These are phyloP conservation scores for Colletotrichum brevisporum DNA, from an alignment of 2,329 filamentous ascomycete species.

Conservation along the genomic window DNA sequence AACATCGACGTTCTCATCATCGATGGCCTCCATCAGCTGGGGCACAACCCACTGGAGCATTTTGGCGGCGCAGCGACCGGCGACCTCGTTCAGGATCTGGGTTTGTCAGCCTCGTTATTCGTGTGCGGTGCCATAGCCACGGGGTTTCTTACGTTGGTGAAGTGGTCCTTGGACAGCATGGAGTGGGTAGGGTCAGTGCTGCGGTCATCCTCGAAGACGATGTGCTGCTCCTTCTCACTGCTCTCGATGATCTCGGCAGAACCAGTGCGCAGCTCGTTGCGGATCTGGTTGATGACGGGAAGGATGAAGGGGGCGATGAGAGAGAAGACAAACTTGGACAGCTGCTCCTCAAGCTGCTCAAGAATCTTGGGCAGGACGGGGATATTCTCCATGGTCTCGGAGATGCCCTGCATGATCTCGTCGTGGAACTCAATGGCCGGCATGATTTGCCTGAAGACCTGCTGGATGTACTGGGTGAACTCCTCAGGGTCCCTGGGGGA, in stretches of 20 bases:
- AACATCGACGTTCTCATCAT: conserved; percentile 80
- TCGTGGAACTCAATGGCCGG: conserved; percentile 94
- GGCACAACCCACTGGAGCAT: conserved; percentile 90
- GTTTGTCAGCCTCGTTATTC: conserved; percentile 11
- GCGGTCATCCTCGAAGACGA: conserved; percentile 86
- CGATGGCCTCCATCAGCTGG: conserved; percentile 89
- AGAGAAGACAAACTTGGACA: conserved; percentile 92
- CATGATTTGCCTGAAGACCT: conserved; percentile 84
- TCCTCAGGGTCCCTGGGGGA: conserved; percentile 87
- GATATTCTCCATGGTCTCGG: conserved; percentile 84
- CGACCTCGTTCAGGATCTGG: conserved; percentile 85
- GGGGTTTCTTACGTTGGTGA: conserved; percentile 76
- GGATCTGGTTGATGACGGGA: conserved; percentile 88
- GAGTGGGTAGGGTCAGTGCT: conserved; percentile 90
- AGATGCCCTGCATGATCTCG: conserved; percentile 84
- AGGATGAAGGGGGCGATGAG: conserved; percentile 90
- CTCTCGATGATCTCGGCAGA: conserved; percentile 90
- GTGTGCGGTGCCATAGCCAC: neutral
- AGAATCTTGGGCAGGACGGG: conserved; percentile 87
- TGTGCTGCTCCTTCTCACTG: conserved; percentile 85
- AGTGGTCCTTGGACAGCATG: conserved; percentile 97
- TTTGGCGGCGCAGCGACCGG: conserved; percentile 84
- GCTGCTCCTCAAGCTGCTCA: conserved; percentile 88
- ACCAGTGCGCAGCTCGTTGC: conserved; percentile 87
- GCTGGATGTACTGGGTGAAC: conserved; percentile 82